Evolutionary conservation across 2,329 filamentous ascomycete species (phyloP), one percentile per base, ranked within the genome.

Genomic region (Ophiosphaerella korrae): DNA sequence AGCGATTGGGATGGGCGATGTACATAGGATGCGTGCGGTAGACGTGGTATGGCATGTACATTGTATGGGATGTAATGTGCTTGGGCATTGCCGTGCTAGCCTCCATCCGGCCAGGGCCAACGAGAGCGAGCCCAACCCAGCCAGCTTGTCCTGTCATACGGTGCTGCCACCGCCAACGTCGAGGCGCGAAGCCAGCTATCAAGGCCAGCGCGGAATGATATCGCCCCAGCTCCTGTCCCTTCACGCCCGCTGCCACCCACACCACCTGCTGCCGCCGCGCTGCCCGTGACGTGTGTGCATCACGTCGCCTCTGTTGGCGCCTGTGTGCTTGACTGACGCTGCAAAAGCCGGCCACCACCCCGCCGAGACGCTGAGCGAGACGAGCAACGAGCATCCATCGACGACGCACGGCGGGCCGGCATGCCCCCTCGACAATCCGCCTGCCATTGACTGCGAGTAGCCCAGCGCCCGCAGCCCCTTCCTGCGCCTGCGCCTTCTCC

Each of bases 371-470:
- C 42, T 21, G 18, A 21, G 18, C 18, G 18, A 21, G 18, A 4
- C 18, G 18, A 21, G 18, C 18, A 4, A 21, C 18, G 18, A 21
- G 18, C 18, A 21, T 21, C 18, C 18, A 21, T 21, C 50, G 38
- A 45, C 54, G 46, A 33, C 46, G 40, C 34, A 50, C 53, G 47
- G 57, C 64, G 59, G 62, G 62, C 65, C 70, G 71, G 70, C 57
- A 74, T 74, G 71, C 70, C 18, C 18, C 18, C 18, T 21, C 18
- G 58, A 60, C 58, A 57, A 55, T 42, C 55, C 58, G 50, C 66
- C 60, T 69, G 26, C 26, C 26, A 29, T 29, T 29, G 57, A 29
- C 26, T 29, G 26, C 26, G 26, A 29, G 18, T 21, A 21, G 18
- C 18, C 18, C 18, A 21, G 18, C 18, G 18, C 18, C 18, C 18